Conservation (phyloP, 257 asterid species). For the Fraxinus quadrangulata region DNA sequence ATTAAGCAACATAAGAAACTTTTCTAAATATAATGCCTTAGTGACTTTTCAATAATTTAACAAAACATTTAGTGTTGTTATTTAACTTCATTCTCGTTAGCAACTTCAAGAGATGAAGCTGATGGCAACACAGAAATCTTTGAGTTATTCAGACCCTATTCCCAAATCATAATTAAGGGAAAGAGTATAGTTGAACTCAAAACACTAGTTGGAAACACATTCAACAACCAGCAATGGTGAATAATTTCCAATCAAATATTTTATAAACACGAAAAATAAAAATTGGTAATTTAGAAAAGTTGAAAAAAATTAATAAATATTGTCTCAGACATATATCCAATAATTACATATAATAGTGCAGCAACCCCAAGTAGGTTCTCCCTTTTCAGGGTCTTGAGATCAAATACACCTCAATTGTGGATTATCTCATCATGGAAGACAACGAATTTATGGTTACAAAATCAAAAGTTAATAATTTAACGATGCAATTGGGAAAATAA, state of each 20-base stretch:
- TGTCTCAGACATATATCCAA: too few relatives aligned
- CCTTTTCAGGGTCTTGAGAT: neutral
- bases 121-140: constrained; percentile 8
- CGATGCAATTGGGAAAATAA: neutral
- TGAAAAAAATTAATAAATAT: too few relatives aligned
- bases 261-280: neutral
- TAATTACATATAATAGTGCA: neutral
- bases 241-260: neutral
- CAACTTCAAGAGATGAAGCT: constrained; percentile 1
- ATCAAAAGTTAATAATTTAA: neutral
- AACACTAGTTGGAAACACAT: constrained; percentile 21
- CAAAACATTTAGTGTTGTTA: neutral
- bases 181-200: constrained; percentile 10
- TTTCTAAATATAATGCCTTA: neutral
- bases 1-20: too few relatives aligned
- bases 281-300: too few relatives aligned
- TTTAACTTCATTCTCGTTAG: constrained; percentile 9
- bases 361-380: neutral
- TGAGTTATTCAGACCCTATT: constrained; percentile 2
- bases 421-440: neutral
- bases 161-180: neutral
- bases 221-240: neutral
- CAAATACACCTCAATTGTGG: neutral
- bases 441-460: neutral
- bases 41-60: neutral